Evolutionary conservation across 179 eudicot genomes (phyloP), one percentile per base, ranked within the genome.

Genomic region (Beta corolliflora): DNA sequence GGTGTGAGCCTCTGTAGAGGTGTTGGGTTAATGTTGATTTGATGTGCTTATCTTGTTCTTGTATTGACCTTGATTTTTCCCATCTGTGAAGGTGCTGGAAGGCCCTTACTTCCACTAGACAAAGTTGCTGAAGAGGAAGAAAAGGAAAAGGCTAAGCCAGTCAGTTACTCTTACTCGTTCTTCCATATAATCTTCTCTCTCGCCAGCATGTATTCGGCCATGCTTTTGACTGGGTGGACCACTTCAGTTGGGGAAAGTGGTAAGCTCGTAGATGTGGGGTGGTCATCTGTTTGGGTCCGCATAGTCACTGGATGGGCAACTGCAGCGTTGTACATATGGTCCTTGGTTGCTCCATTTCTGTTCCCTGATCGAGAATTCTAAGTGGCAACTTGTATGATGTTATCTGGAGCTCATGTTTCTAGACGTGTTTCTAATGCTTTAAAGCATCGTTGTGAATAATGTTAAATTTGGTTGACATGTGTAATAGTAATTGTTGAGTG

Each of bases 241-340:
- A 92, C 98, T 19, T 96, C 99, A 1, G 97, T 96, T 12, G 98
- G 99, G 41, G 95, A 89, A 89, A 91, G 95, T n/a, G 98, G 99
- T 65, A 90, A 87, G 83, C 85, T 94, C 83, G 90, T 96, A 13
- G 99, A 96, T 76, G 98, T 96, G 1, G 99, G 99, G 69, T 96
- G 99, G 99, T 89, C 98, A 0, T 96, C 99, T 16, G 99, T 96
- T 53, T 96, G 98, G 98, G 98, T 96, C 71, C 93, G 99, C n/a
- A 83, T 96, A 12, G 36, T 92, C n/a, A 96, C 99, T 10, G 90
- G 98, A 79, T 96, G 99, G 99, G 98, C 97, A 9, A 96, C 99
- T 55, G 98, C 98, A 5, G 93, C 86, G 64, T 82, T 96, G 87
- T 96, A 91, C 89, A 73, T 93, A 68, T 96, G 99, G 99, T 94